A percentile compares a stretch with the other conserved stretches of the same genome.
Evolutionary conservation across 441 rosid species (phyloP).

Genomic region (Euphorbia celastroides): DNA sequence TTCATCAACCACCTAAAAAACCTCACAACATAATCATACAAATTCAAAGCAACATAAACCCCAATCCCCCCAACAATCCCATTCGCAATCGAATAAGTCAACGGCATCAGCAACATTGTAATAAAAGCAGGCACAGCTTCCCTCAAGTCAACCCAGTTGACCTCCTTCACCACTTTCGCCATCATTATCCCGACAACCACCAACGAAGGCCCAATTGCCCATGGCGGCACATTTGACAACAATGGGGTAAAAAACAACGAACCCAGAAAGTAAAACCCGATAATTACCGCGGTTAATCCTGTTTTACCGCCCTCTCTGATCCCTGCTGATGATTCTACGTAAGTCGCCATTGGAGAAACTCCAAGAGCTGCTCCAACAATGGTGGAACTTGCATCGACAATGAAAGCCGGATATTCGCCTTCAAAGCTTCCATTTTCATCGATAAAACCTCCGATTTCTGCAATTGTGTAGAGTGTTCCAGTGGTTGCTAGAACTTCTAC

Average conservation of each 20-base stretch:
- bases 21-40: constrained; percentile 37
- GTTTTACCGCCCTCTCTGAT: constrained; percentile 86
- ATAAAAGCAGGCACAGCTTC: constrained; percentile 80
- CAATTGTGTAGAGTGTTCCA: constrained; percentile 67
- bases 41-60: constrained; percentile 47
- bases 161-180: constrained; percentile 75
- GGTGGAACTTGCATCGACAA: constrained; percentile 78
- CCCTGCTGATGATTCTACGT: constrained; percentile 80
- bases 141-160: constrained; percentile 58
- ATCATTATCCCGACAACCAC: constrained; percentile 79
- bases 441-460: constrained; percentile 65
- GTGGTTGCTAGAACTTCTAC: constrained; percentile 74
- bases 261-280: constrained; percentile 48
- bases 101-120: constrained; percentile 79
- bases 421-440: constrained; percentile 57
- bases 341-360: constrained; percentile 55
- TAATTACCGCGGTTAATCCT: constrained; percentile 67
- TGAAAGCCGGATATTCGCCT: constrained; percentile 72
- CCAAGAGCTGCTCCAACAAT: constrained; percentile 68
- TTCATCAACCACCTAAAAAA: constrained; percentile 29
- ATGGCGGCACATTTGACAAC: constrained; percentile 65
- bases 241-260: constrained; percentile 73
- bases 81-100: constrained; percentile 75
- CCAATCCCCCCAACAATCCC: constrained; percentile 87
- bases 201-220: constrained; percentile 88